Conservation (phyloP, 352 stramenopile genomes). For the Pythium periplocum region DNA sequence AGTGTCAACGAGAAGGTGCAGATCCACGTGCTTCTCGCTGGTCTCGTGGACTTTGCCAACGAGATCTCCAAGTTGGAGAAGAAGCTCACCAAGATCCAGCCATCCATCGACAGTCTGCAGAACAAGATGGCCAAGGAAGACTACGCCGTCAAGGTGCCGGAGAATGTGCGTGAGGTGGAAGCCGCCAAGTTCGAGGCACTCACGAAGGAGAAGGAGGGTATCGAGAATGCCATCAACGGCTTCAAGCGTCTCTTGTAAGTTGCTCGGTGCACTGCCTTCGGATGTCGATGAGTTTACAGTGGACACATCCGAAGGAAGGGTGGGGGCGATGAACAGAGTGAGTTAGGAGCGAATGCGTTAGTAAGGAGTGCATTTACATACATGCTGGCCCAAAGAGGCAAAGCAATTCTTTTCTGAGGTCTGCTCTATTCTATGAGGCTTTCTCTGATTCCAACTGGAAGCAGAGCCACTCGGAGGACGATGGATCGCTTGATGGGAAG, state of each 20-base stretch:
- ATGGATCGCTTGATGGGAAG: constrained; percentile 31
- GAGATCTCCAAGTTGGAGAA: constrained; percentile 89
- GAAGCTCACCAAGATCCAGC: constrained; percentile 79
- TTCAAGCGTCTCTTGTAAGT: constrained; percentile 74
- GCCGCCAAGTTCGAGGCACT: constrained; percentile 72
- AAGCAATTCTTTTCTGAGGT: no score
- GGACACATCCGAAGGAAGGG: no score
- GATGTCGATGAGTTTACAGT: no score
- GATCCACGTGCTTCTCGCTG: constrained; percentile 81
- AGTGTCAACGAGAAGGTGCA: constrained; percentile 93
- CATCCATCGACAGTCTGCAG: constrained; percentile 59
- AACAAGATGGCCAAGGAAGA: constrained; percentile 83
- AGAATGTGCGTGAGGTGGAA: constrained; percentile 73
- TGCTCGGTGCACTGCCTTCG: no score
- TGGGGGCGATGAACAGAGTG: no score
- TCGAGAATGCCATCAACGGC: constrained; percentile 65
- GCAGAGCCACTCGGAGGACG: no score
- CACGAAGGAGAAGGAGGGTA: constrained; percentile 76
- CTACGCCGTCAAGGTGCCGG: constrained; percentile 76
- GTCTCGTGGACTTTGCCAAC: constrained; percentile 84
- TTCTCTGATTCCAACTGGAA: no score
- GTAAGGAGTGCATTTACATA: no score
- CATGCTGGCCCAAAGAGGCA: no score
- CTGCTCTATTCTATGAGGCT: no score
- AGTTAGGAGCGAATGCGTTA: no score